Base-by-base conservation (phyloP, 257 asterid species). In the Ajuga chamaepitys region DNA sequence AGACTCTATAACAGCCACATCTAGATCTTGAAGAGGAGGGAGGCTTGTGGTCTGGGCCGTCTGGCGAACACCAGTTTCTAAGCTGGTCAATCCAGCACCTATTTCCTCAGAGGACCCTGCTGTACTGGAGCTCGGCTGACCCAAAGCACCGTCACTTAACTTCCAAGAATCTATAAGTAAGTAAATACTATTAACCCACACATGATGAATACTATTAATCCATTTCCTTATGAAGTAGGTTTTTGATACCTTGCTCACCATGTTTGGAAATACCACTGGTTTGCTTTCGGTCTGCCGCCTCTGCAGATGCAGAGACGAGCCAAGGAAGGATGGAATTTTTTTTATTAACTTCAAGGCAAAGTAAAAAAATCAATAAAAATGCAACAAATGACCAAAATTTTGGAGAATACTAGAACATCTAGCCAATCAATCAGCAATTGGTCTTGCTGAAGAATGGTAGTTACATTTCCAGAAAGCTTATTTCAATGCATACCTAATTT, bases 21-120 rank as follows among this genome's bases (percentile, higher is more conserved):
- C 96, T 61, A 93, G 86, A 70, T 89, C 97, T 53, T 81, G 78
- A 58, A 94, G 77, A 75, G 87, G 87, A 78, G 99, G 99, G 70
- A 84, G 95, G 69, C 69, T 66, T 55, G 86, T 64, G 35, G 61
- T 67, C 52, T 10, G 84, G 18, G 74, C 62, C 35, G 61, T 67
- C 52, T 10, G 84, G 18, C 73, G 51, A 68, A 38, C 42, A 78
- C 74, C 66, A 63, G 67, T 50, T 77, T 55, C 88, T 74, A 82
- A 77, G 71, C 81, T 70, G 65, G 87, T 68, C 71, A 63, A 66
- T 35, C 77, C 77, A 71, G 75, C 58, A 58, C 65, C 76, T 16
- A 35, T 59, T 77, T 57, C 78, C 38, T 25, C 68, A 47, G 74
- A 72, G 65, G 85, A 76, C 59, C 68, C 63, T 58, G 66, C 46